Base-by-base conservation (phyloP, 2,329 filamentous ascomycete genomes). In the Geosmithia flava region DNA sequence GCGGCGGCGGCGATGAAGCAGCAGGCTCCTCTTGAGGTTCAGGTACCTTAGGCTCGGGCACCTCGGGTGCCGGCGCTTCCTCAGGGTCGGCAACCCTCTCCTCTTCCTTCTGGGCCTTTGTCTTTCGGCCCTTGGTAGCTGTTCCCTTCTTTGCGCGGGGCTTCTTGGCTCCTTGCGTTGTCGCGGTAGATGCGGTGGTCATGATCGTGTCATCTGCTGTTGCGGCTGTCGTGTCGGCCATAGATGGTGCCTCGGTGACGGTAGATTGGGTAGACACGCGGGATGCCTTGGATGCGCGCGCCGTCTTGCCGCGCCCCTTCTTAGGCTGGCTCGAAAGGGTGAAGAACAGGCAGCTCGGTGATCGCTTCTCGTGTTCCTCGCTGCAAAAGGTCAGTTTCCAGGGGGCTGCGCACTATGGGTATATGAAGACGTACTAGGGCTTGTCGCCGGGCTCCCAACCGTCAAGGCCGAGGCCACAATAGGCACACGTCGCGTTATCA, bases 401-500 rank as follows among this genome's bases (percentile, higher is more conserved):
- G n/a, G 11, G 11, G 3, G 6, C 6, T 11, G 6, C 10, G 13
- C 20, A 42, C n/a, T 10, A 13, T 16, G 40, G 40, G 40, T 39
- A 20, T 19, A 10, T n/a, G 20, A 13, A 58, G 50, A 66, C 84
- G 66, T 63, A 89, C 81, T 85, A 78, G 52, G 93, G 93, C 60
- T 95, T 87, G 62, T 98, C 93, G 50, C 83, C 82, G 1, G 85
- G 83, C 60, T 97, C 93, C 93, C 94, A 98, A 7, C 89, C 89
- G 63, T 97, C 91, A 11, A 98, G 75, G 11, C 85, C 88, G 16
- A 97, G 68, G 49, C 85, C 80, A 68, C 93, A 98, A 66, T 97
- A 96, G 27, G 86, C 76, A 62, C 93, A 98, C 11, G 85, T 93
- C 10, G 87, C 87, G 68, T 91, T 87, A 63, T 98, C 93, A 54